Evolutionary conservation across 257 asterid species (phyloP).

Genomic region (Nicotiana knightiana): DNA sequence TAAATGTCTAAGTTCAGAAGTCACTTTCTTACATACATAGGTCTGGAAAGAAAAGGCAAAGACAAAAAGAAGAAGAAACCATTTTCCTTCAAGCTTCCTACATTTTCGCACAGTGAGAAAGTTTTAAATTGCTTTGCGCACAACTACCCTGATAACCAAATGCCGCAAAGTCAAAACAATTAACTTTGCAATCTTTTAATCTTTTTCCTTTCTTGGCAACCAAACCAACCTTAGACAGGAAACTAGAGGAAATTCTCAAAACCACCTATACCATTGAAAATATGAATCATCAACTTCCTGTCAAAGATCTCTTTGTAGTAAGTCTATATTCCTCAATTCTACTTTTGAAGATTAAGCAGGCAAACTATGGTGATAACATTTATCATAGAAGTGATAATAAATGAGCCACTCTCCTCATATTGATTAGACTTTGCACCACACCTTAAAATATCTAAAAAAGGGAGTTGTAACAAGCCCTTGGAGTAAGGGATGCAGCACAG

Average conservation of each 20-base stretch:
- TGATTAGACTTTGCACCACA: slow-evolving; percentile 14
- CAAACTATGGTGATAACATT: neutral
- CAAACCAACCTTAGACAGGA: neutral
- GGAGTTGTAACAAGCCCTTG: slow-evolving; percentile 84
- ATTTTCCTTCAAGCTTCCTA: neutral
- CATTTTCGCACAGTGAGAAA: neutral
- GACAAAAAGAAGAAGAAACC: neutral
- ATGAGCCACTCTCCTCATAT: neutral
- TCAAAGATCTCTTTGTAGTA: neutral
- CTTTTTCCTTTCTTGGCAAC: neutral
- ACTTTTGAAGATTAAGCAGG: neutral
- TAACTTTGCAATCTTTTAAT: neutral
- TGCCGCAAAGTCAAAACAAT: neutral
- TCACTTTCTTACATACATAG: neutral
- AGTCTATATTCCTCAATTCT: neutral
- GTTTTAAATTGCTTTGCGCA: neutral
- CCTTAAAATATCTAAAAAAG: slow-evolving; percentile 93
- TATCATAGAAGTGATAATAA: neutral
- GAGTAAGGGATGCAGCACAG: slow-evolving; percentile 76
- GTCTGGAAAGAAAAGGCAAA: neutral
- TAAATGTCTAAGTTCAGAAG: neutral
- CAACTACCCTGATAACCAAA: neutral
- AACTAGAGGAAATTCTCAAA: neutral
- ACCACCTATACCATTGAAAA: neutral
- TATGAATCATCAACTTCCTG: neutral